phyloP scores from a whole-genome alignment of 139 green algal genomes.

The Chlorella sp. region DNA sequence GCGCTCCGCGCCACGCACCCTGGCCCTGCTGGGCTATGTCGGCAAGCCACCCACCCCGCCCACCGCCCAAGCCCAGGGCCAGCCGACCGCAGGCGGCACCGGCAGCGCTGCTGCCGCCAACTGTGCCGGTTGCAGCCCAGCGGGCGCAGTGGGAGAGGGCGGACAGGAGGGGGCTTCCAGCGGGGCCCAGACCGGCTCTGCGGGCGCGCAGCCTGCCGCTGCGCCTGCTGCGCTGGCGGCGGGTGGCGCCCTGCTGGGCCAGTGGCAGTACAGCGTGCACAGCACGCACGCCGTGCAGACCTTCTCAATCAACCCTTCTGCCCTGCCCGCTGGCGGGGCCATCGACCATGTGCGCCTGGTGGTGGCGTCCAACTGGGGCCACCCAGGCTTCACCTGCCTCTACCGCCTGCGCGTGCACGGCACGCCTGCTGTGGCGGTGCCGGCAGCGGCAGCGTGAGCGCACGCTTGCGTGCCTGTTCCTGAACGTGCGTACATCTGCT shows the following conservation, averaged over 20 bases:
- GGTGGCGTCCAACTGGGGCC: conserved; percentile 41
- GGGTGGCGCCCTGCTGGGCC: neutral
- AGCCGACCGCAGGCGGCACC: neutral
- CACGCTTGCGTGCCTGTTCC: no score
- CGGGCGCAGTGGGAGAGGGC: neutral
- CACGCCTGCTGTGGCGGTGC: neutral
- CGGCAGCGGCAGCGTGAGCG: no score
- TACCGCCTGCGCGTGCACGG: conserved; percentile 53
- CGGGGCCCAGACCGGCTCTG: no score
- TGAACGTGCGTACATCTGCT: no score
- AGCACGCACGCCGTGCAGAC: conserved; percentile 7
- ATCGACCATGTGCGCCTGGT: conserved; percentile 29
- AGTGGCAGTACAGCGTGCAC: neutral
- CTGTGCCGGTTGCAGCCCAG: neutral
- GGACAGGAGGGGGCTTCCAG: neutral
- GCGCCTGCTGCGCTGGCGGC: neutral
- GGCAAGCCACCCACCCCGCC: neutral
- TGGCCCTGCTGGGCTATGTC: conserved; percentile 2
- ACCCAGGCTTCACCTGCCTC: conserved; percentile 45
- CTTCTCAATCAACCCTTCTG: neutral
- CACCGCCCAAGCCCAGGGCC: neutral
- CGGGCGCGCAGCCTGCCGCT: no score
- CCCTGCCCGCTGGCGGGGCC: neutral
- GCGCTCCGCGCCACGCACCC: conserved; percentile 32
- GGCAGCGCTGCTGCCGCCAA: neutral